Percentiles rank a stretch among this genome's conserved stretches.
Evolutionary conservation across 1,284 basidiomycete genomes (phyloP).

Genomic region (Ceraceosorus guamensis): DNA sequence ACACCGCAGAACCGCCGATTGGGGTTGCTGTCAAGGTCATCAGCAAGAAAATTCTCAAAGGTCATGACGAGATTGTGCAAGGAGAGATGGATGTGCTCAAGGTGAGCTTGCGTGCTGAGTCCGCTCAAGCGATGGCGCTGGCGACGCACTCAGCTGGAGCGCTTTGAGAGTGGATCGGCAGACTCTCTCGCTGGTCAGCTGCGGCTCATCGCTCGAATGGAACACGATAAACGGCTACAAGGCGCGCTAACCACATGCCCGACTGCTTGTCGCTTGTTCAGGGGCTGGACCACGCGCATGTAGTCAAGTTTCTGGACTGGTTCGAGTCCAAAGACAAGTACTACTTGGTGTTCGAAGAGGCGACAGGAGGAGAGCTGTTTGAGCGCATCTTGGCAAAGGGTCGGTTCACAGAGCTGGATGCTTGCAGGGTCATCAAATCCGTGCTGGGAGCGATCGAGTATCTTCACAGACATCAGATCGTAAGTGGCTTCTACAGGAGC

Average conservation of each 20-base stretch:
- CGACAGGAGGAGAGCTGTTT: constrained; percentile 50
- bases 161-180: background rate
- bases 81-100: constrained; percentile 46
- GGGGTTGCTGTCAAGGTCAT: constrained; percentile 46
- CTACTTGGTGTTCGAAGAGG: constrained; percentile 50
- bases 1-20: constrained; percentile 28
- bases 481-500: background rate
- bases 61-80: constrained; percentile 43
- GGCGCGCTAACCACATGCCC: too few species aligned
- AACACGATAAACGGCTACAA: background rate
- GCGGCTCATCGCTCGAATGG: too few species aligned
- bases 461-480: constrained; percentile 43
- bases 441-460: constrained; percentile 42
- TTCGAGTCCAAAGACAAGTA: constrained; percentile 47
- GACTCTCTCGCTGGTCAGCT: too few species aligned
- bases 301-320: constrained; percentile 56
- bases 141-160: background rate
- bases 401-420: constrained; percentile 48
- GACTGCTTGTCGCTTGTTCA: too few species aligned
- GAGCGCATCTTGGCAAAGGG: constrained; percentile 44
- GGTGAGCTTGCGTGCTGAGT: too few species aligned
- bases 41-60: constrained; percentile 40
- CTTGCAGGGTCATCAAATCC: constrained; percentile 37
- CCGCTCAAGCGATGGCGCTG: background rate
- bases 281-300: constrained; percentile 41